These are phyloP conservation scores for Coffea humblotiana DNA, from an alignment of 305 asterid genomes.

Conservation along the genomic window DNA sequence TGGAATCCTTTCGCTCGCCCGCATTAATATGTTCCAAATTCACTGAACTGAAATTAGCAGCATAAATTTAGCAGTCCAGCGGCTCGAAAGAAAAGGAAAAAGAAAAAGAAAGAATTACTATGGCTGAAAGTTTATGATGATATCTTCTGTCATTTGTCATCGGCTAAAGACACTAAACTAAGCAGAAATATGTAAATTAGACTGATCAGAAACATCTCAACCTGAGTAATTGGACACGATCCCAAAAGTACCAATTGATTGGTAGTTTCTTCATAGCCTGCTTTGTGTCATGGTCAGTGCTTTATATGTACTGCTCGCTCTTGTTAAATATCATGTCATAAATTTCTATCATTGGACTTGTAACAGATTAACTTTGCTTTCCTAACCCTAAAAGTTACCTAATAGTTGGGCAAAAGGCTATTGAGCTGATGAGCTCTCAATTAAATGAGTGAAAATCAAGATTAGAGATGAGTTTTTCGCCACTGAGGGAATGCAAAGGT, in stretches of 20 bases:
- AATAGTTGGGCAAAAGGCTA: constrained; percentile 28
- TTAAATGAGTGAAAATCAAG: constrained; percentile 3
- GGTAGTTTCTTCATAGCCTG: not conserved
- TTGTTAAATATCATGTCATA: not conserved
- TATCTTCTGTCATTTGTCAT: not conserved
- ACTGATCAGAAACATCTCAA: not conserved
- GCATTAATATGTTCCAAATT: not conserved
- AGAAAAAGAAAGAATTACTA: not conserved
- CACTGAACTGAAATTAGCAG: not conserved
- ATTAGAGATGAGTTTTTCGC: constrained; percentile 25
- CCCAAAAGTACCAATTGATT: not conserved
- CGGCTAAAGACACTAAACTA: not conserved
- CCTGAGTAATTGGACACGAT: not conserved
- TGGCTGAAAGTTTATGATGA: not conserved
- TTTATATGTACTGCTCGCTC: not conserved
- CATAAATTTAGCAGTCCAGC: not conserved
- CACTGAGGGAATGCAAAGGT: constrained; percentile 15
- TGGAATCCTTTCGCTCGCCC: not conserved
- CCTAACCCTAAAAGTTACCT: constrained; percentile 20
- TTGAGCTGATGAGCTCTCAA: constrained; percentile 18
- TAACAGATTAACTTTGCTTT: constrained; percentile 19
- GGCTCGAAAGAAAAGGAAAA: not conserved
- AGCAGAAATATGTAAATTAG: not conserved
- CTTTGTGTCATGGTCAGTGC: constrained; percentile 17
- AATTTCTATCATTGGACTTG: constrained; percentile 5